These are phyloP conservation scores for Pyricularia sp. DNA, from an alignment of 2,329 filamentous ascomycete genomes.

Conservation along the genomic window DNA sequence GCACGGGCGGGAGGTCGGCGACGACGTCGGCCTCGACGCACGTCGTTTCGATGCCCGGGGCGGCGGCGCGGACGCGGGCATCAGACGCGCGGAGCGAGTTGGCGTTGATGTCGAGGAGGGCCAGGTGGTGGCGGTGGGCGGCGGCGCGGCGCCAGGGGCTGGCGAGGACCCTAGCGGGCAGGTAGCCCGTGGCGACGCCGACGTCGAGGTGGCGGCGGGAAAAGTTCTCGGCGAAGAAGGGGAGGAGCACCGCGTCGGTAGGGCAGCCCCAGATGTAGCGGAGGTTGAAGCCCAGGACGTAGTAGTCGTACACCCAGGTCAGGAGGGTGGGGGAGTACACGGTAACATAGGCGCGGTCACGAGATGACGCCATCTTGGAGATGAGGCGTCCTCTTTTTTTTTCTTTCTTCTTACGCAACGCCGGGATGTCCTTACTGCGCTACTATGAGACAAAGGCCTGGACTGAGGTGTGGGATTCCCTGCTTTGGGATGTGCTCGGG, in stretches of 20 bases:
- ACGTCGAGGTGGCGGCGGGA: conserved; percentile 27
- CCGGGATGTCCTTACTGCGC: too few relatives aligned
- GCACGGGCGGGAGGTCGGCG: background rate
- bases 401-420: background rate
- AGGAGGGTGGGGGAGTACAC: conserved; percentile 10
- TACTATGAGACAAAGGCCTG: too few relatives aligned
- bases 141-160: conserved; percentile 9
- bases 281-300: conserved; percentile 25
- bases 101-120: conserved; percentile 26
- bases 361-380: background rate
- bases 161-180: conserved; percentile 19
- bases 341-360: conserved; percentile 6
- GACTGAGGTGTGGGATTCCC: background rate
- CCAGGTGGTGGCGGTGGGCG: conserved; percentile 17
- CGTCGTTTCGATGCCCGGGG: conserved; percentile 8
- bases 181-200: conserved; percentile 30
- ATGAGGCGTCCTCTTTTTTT: background rate
- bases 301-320: conserved; percentile 19
- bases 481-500: background rate
- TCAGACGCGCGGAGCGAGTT: conserved; percentile 21
- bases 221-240: conserved; percentile 24
- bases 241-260: conserved; percentile 18
- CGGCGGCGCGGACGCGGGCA: conserved; percentile 14
- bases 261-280: conserved; percentile 26
- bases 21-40: conserved; percentile 25